Conservation (phyloP, 345 rosid species). For the Hevea brasiliensis region DNA sequence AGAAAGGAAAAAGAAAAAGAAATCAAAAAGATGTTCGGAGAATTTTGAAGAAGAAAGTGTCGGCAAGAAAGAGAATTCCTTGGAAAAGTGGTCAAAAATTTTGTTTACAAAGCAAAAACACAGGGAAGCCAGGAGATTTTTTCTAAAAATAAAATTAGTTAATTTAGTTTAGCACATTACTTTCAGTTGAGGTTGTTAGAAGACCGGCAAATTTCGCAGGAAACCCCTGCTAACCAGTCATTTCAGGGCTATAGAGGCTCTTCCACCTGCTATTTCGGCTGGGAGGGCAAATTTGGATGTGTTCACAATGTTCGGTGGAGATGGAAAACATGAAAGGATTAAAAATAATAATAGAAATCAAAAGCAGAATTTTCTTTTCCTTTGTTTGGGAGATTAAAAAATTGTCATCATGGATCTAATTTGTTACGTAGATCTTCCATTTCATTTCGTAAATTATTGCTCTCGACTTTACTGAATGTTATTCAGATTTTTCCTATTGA, state of each 20-base stretch:
- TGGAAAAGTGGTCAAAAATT: slow-evolving; percentile 28
- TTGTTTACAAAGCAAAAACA: not conserved
- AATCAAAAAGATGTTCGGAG: slow-evolving; percentile 8
- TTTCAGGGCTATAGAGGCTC: slow-evolving; percentile 8
- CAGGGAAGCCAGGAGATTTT: not conserved
- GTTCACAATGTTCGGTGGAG: too few species aligned
- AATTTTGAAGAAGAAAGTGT: slow-evolving; percentile 42
- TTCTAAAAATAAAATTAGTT: too few species aligned
- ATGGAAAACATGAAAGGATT: too few species aligned
- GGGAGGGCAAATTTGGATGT: not conserved
- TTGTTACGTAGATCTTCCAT: too few species aligned
- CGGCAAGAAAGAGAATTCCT: slow-evolving; percentile 43
- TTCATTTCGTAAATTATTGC: too few species aligned
- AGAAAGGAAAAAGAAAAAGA: not conserved
- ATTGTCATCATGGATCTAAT: too few species aligned
- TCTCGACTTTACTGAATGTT: too few species aligned
- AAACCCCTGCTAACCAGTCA: slow-evolving; percentile 34
- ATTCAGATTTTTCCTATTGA: too few species aligned
- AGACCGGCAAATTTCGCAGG: slow-evolving; percentile 59
- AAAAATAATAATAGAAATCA: too few species aligned
- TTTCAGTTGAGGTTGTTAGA: slow-evolving; percentile 28
- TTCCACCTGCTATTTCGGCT: slow-evolving; percentile 44
- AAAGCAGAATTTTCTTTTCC: too few species aligned
- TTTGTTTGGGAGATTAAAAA: too few species aligned
- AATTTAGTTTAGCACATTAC: not conserved